Evolutionary conservation across 306 rosid species (phyloP).

Genomic region (Leucaena leucocephala): DNA sequence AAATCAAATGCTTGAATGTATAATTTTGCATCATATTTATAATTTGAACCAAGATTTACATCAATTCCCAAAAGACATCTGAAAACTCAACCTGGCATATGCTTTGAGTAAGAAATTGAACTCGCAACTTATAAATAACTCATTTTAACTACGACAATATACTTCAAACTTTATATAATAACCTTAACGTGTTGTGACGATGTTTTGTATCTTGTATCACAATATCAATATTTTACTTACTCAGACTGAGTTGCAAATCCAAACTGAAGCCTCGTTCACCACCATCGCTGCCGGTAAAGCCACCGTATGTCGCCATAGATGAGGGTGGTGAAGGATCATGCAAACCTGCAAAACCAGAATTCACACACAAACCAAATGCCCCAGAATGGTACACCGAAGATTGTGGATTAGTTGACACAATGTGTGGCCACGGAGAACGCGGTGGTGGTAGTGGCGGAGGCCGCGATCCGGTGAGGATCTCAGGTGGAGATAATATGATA

Average conservation of each 20-base stretch:
- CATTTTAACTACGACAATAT: background rate
- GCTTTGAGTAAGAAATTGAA: background rate
- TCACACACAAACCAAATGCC: background rate
- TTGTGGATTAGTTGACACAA: background rate
- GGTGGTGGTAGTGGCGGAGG: background rate
- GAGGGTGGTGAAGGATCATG: slow-evolving; percentile 21
- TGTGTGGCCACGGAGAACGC: background rate
- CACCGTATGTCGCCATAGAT: background rate
- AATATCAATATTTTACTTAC: background rate
- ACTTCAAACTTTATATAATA: background rate
- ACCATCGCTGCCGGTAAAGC: slow-evolving; percentile 22
- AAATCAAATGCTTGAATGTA: too few species aligned
- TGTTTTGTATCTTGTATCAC: background rate
- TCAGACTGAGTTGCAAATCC: slow-evolving; percentile 54
- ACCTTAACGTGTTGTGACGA: background rate
- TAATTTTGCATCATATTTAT: too few species aligned
- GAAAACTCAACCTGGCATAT: background rate
- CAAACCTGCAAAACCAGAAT: slow-evolving; percentile 13
- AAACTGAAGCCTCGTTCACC: slow-evolving; percentile 43
- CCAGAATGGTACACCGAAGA: slow-evolving; percentile 4
- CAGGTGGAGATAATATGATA: slow-evolving; percentile 10
- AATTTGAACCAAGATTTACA: too few species aligned
- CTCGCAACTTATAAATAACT: background rate
- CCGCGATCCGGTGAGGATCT: background rate
- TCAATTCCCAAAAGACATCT: too few species aligned